These are phyloP conservation scores for Symbiotaphrina buchneri DNA, from an alignment of 495 filamentous ascomycete species.

Conservation along the genomic window DNA sequence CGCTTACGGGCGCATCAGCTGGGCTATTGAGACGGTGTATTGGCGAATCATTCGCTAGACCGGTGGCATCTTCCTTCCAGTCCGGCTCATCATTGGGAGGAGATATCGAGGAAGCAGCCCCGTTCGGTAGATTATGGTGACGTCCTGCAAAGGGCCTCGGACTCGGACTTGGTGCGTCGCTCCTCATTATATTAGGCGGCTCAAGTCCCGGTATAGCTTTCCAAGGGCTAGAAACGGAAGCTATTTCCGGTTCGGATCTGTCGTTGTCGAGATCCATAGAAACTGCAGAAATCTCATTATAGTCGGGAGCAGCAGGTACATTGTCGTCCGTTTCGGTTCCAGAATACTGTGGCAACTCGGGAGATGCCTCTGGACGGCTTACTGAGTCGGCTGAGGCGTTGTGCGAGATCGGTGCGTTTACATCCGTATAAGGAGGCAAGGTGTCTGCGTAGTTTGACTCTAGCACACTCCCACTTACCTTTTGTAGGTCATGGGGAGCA, in stretches of 20 bases:
- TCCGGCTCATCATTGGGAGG: no score
- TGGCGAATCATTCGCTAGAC: conserved; percentile 19
- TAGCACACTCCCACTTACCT: conserved; percentile 6
- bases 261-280: conserved; percentile 51
- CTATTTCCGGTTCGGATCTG: conserved; percentile 22
- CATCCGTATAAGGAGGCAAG: no score
- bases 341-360: conserved; percentile 10
- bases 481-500: conserved; percentile 11
- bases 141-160: conserved; percentile 32
- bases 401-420: no score
- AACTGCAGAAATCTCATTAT: conserved; percentile 71
- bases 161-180: conserved; percentile 58
- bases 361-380: neutral
- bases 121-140: conserved; percentile 21
- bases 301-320: conserved; percentile 48
- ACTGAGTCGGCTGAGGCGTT: no score
- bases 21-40: conserved; percentile 42
- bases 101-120: conserved; percentile 9
- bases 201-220: conserved; percentile 13
- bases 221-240: no score
- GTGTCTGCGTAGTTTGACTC: neutral
- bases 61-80: conserved; percentile 1
- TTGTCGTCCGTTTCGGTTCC: conserved; percentile 7
- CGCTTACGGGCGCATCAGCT: conserved; percentile 47
- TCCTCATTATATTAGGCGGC: conserved; percentile 26